Base-by-base conservation (phyloP, 2,329 filamentous ascomycete genomes). In the Colletotrichum sp. region DNA sequence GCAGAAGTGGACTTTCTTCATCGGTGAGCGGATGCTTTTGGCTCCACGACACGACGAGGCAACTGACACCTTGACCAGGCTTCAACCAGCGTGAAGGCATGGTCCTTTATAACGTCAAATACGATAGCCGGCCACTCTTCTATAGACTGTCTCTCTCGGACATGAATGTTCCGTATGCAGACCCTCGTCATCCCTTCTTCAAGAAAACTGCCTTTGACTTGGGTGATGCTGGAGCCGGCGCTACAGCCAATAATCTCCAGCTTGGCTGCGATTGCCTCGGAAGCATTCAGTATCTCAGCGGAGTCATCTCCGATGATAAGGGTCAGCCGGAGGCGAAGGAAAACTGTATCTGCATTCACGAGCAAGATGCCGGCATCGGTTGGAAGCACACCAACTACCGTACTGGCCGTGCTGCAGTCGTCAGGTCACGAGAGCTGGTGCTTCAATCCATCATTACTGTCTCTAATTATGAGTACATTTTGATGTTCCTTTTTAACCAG, bases 331-430 rank as follows among this genome's bases (percentile, higher is more conserved):
- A 86, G 10, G 78, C 86, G 2, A 86, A 87, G 30, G 87, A 87
- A 18, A 94, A 94, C 76, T 92, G 92, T 7, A 86, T 94, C 71
- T 94, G 93, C 79, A 84, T 94, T 5, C 93, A 94, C 79, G 93
- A 94, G 81, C 90, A 93, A 79, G 93, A 94, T 78, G 89, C 91
- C 69, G 93, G 93, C 6, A 93, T 94, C 56, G 87, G 89, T 8
- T 94, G 92, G 92, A 94, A 94, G 80, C 92, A 94, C 82, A 93
- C 92, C 7, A 94, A 94, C 84, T 93, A 90, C 85, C 87, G 92
- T 5, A 94, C 91, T 0, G 86, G 87, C 32, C 87, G 90, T 3
- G 91, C 91, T 1, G 90, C 92, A 2, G 90, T 94, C 1, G 90
- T 90, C 0, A 87, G 93, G 9, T 86, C 88, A 73, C 88, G 92